Evolutionary conservation across 768 basidiomycete species (phyloP), one percentile per base, ranked within the genome.

Genomic region (Butyriboletus loyo): DNA sequence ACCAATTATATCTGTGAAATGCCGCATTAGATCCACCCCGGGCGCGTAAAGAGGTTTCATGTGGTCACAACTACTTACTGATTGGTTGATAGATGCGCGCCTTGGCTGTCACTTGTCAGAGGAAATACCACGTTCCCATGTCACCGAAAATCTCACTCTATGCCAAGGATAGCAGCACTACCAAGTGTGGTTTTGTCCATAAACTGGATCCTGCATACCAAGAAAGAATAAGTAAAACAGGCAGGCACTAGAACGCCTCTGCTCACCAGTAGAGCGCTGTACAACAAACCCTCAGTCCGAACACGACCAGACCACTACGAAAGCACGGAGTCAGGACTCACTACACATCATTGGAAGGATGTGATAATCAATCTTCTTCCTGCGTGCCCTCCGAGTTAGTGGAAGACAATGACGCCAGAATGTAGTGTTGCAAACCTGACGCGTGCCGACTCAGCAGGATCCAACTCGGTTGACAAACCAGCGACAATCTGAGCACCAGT

Each of bases 141-240:
- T 40, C 34, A 11, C 11, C 14, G 11, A 28, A 19, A 49, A 38
- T 55, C 77, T 54, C 32, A 85, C 87, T 72, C 70, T 60, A 89
- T 88, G 1, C 87, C 87, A 39, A 89, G 75, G 55, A 89, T 86
- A 2, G 87, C 81, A 1, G 85, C 62, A 52, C 76, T 81, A 1
- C 85, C 86, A 4, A 88, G 71, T 0, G 86, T 89, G 0, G 82
- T 84, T 69, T 87, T 87, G 56, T 88, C 87, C 83, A 87, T 87
- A 54, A 83, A 87, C 62, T 88, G 86, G n/a, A 89, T 77, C 79
- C 86, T 83, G 53, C n/a, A 8, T 22, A 14, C 38, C 48, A 24
- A 17, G 4, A 28, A 24, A 14, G 15, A 34, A 32, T 45, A 10
- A 41, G 7, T 6, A 22, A 8, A 17, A 32, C 7, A 3, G 3